Conservation (phyloP, 2,329 filamentous ascomycete genomes). For the Pseudocercospora pini-densiflorae region DNA sequence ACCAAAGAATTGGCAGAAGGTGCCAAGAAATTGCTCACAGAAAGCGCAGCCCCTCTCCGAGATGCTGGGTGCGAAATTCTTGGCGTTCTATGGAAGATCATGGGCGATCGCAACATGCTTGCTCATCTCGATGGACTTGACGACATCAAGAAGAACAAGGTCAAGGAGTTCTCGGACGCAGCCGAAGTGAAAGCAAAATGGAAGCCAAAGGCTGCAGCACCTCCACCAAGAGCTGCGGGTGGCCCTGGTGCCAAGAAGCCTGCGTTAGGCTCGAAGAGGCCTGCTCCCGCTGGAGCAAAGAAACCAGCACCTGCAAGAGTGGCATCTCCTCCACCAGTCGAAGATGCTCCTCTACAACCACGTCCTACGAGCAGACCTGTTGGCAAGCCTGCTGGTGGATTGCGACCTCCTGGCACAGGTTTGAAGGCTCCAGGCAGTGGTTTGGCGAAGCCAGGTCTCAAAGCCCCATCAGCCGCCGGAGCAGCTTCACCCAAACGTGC, state of each 20-base stretch:
- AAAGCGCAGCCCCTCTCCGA: slow-evolving; percentile 83
- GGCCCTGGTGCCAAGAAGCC: slow-evolving; percentile 61
- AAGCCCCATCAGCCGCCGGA: slow-evolving; percentile 36
- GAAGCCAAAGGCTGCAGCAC: slow-evolving; percentile 78
- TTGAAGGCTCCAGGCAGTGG: slow-evolving; percentile 44
- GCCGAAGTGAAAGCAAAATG: slow-evolving; percentile 88
- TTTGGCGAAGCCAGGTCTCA: slow-evolving; percentile 47
- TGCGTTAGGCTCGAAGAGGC: slow-evolving; percentile 53
- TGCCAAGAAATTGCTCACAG: slow-evolving; percentile 85
- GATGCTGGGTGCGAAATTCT: slow-evolving; percentile 90
- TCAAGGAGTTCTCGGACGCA: slow-evolving; percentile 86
- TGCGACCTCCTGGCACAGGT: slow-evolving; percentile 36
- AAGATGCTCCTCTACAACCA: slow-evolving; percentile 61
- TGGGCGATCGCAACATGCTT: slow-evolving; percentile 95
- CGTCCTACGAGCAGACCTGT: slow-evolving; percentile 61
- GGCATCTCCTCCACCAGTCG: slow-evolving; percentile 47
- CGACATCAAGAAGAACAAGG: slow-evolving; percentile 92
- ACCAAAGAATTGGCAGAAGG: slow-evolving; percentile 84
- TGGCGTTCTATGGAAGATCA: slow-evolving; percentile 97
- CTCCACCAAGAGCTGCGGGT: slow-evolving; percentile 59
- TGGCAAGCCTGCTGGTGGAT: slow-evolving; percentile 43
- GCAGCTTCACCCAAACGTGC: slow-evolving; percentile 38
- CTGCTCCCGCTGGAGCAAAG: slow-evolving; percentile 46
- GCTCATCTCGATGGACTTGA: slow-evolving; percentile 89
- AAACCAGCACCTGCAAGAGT: slow-evolving; percentile 50